These are phyloP conservation scores for Dissophora globulifera DNA, from an alignment of 192 early-diverging fungal genomes.

Conservation along the genomic window DNA sequence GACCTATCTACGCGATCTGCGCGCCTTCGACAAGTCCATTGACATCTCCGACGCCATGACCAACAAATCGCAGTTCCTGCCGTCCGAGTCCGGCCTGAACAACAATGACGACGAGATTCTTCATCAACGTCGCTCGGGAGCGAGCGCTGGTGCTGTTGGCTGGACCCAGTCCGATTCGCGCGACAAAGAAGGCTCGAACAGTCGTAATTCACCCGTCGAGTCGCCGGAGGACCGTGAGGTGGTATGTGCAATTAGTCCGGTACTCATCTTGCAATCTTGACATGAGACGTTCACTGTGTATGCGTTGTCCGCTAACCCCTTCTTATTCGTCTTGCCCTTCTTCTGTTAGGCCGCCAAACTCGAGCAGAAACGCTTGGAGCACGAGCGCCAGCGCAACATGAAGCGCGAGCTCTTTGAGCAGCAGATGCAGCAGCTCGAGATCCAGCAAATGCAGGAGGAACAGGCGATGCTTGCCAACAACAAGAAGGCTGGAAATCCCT, in stretches of 20 bases:
- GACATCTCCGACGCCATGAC: constrained; percentile 24
- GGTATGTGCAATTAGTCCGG: constrained; percentile 5
- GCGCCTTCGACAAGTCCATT: constrained; percentile 14
- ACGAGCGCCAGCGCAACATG: constrained; percentile 55
- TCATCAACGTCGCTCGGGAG: constrained; percentile 31
- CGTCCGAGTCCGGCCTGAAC: constrained; percentile 15
- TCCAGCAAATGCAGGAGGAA: constrained; percentile 60
- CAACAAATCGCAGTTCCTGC: constrained; percentile 30
- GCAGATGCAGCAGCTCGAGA: constrained; percentile 61
- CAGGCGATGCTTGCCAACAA: constrained; percentile 54
- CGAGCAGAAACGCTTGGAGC: constrained; percentile 59
- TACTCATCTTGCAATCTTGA: too few relatives aligned
- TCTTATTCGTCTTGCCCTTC: constrained; percentile 11
- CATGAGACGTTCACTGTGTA: constrained; percentile 26
- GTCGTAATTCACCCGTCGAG: constrained; percentile 15
- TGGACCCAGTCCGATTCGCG: constrained; percentile 9
- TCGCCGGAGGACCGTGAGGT: constrained; percentile 36
- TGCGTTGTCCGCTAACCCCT: constrained; percentile 66
- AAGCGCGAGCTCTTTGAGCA: constrained; percentile 60
- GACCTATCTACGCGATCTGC: constrained; percentile 24
- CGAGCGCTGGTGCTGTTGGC: constrained; percentile 24
- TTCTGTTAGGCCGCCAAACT: constrained; percentile 39
- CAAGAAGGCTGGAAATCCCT: constrained; percentile 20
- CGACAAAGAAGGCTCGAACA: constrained; percentile 23
- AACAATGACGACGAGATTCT: constrained; percentile 40